Percentiles rank a stretch among this genome's conserved stretches.
Evolutionary conservation across 176 grass and related monocot species (phyloP).

Genomic region (Hordeum vulgare): DNA sequence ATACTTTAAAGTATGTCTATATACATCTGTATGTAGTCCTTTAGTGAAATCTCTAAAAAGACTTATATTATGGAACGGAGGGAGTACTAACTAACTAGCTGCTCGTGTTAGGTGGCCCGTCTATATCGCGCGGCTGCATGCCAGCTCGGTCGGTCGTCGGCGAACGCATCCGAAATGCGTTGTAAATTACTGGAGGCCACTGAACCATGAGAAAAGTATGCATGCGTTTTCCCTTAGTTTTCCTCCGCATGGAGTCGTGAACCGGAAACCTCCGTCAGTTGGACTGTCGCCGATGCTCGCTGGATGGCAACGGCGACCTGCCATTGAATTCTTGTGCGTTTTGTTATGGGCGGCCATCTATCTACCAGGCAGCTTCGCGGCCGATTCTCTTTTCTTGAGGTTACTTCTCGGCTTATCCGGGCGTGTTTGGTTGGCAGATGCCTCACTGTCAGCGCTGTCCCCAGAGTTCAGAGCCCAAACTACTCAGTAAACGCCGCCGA

Average conservation of each 20-base stretch:
- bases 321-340: not conserved
- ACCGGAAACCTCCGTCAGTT: no score
- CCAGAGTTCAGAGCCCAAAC: no score
- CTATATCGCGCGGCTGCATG: no score
- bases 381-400: no score
- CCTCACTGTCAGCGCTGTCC: not conserved
- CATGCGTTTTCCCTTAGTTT: no score
- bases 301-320: not conserved
- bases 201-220: constrained; percentile 10
- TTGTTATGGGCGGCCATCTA: not conserved
- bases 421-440: not conserved
- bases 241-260: no score
- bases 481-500: not conserved
- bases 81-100: no score
- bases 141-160: not conserved
- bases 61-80: no score
- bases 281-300: not conserved
- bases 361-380: not conserved
- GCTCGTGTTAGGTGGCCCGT: no score
- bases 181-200: not conserved
- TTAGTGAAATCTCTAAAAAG: no score
- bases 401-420: not conserved
- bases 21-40: no score
- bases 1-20: no score
- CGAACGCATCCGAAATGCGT: not conserved